Conservation (phyloP, 2,329 filamentous ascomycete genomes). For the Arachnopeziza araneosa region DNA sequence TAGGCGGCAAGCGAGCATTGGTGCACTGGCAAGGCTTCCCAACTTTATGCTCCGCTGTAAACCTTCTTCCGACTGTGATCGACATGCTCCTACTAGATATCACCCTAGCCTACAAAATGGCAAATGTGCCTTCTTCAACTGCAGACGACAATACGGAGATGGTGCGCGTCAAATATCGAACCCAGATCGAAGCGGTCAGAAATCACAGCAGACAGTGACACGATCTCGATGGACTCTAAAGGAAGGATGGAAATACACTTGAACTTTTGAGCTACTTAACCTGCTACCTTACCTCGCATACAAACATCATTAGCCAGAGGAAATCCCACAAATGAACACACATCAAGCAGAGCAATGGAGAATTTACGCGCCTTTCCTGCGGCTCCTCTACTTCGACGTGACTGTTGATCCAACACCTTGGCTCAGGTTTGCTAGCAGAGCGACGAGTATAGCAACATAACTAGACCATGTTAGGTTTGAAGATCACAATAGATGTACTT, state of each 20-base stretch:
- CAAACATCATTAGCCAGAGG: neutral
- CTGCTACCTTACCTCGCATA: neutral
- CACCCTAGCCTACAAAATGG: neutral
- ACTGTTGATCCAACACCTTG: neutral
- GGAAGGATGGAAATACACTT: neutral
- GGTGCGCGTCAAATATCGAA: neutral
- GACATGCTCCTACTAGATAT: neutral
- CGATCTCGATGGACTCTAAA: neutral
- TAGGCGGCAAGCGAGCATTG: too few species aligned
- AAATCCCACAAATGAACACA: neutral
- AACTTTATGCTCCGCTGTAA: too few species aligned
- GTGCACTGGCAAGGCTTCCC: too few species aligned
- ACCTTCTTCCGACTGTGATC: neutral
- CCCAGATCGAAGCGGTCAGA: neutral
- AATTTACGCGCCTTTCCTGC: neutral
- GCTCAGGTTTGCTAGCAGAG: neutral
- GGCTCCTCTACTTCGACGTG: neutral
- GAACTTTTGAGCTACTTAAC: neutral
- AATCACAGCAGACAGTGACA: neutral
- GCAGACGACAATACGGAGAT: neutral
- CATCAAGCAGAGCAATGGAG: neutral
- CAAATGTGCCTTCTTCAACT: neutral
- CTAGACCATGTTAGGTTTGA: neutral
- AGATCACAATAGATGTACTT: neutral
- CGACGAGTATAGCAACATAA: neutral